Evolutionary conservation across 495 filamentous ascomycete species (phyloP).

Genomic region (Podospora didyma): DNA sequence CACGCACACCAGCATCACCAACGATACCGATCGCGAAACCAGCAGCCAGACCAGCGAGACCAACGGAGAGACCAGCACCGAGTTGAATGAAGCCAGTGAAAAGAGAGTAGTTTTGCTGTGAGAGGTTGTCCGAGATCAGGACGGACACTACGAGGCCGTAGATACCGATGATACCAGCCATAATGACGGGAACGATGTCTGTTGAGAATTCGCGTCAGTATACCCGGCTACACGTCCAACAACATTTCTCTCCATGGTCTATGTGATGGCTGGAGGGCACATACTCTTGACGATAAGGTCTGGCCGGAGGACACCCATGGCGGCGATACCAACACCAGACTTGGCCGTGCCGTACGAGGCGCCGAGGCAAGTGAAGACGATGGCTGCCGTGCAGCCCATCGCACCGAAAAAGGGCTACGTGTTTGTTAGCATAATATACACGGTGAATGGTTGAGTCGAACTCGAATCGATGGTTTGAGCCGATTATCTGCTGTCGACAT

Average conservation of each 20-base stretch:
- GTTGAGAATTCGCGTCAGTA: slow-evolving; percentile 18
- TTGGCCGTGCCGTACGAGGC: slow-evolving; percentile 99
- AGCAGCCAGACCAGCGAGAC: slow-evolving; percentile 94
- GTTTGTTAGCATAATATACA: slow-evolving; percentile 29
- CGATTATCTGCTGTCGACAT: slow-evolving; percentile 9
- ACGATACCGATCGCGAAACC: slow-evolving; percentile 99
- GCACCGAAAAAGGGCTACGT: slow-evolving; percentile 95
- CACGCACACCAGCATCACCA: slow-evolving; percentile 97
- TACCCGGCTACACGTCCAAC: too few species aligned
- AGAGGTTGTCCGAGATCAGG: slow-evolving; percentile 87
- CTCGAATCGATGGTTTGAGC: slow-evolving; percentile 1
- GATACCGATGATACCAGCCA: slow-evolving; percentile 99
- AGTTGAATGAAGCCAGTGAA: slow-evolving; percentile 97
- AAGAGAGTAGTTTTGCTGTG: slow-evolving; percentile 70
- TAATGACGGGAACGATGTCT: slow-evolving; percentile 99
- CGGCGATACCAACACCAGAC: slow-evolving; percentile 96
- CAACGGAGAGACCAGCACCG: slow-evolving; percentile 93
- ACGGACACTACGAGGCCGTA: slow-evolving; percentile 99
- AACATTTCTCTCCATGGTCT: not conserved
- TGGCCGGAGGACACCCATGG: slow-evolving; percentile 95
- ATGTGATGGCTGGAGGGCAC: slow-evolving; percentile 4
- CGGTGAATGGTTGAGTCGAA: not conserved
- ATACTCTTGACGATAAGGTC: slow-evolving; percentile 99
- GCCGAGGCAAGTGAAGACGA: slow-evolving; percentile 98
- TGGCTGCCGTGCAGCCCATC: slow-evolving; percentile 97